These are phyloP conservation scores for Scheffersomyces stambukii DNA, from an alignment of 1,139 yeast genomes.

Conservation along the genomic window DNA sequence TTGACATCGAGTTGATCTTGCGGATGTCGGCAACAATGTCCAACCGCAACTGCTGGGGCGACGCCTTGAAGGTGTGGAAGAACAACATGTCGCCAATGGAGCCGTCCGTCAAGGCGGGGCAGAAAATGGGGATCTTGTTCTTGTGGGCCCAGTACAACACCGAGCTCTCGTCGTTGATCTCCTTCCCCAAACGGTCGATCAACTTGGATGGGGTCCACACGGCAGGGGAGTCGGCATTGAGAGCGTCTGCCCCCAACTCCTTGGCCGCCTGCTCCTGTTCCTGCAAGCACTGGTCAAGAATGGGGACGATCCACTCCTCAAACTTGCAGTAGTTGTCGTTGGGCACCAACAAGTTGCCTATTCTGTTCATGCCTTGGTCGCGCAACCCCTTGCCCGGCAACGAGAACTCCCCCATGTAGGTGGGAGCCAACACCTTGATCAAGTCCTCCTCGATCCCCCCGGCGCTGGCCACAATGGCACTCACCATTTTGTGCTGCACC, in stretches of 20 bases:
- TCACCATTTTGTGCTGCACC: slow-evolving; percentile 90
- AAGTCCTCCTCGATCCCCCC: slow-evolving; percentile 98
- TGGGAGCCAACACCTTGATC: slow-evolving; percentile 93
- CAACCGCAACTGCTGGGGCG: slow-evolving; percentile 82
- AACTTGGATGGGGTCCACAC: slow-evolving; percentile 91
- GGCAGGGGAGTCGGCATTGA: slow-evolving; percentile 42
- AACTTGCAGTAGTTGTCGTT: slow-evolving; percentile 95
- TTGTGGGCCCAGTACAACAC: slow-evolving; percentile 98
- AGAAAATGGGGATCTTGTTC: slow-evolving; percentile 90
- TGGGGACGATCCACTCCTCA: slow-evolving; percentile 98
- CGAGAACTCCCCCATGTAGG: slow-evolving; percentile 87
- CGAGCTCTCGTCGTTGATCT: slow-evolving; percentile 89
- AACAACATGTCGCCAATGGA: slow-evolving; percentile 98
- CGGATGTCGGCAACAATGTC: slow-evolving; percentile 95
- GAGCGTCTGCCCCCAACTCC: slow-evolving; percentile 57
- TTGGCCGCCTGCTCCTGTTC: slow-evolving; percentile 76
- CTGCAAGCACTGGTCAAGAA: slow-evolving; percentile 77
- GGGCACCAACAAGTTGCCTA: slow-evolving; percentile 94
- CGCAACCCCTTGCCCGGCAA: slow-evolving; percentile 78
- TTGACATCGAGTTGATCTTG: slow-evolving; percentile 83
- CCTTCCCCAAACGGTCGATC: slow-evolving; percentile 91
- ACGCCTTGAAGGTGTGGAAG: slow-evolving; percentile 93
- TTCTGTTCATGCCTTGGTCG: slow-evolving; percentile 95
- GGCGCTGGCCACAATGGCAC: slow-evolving; percentile 92
- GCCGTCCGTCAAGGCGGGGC: slow-evolving; percentile 98